phyloP scores from a whole-genome alignment of 495 filamentous ascomycete genomes.

The Hyaloscypha hepaticicola region DNA sequence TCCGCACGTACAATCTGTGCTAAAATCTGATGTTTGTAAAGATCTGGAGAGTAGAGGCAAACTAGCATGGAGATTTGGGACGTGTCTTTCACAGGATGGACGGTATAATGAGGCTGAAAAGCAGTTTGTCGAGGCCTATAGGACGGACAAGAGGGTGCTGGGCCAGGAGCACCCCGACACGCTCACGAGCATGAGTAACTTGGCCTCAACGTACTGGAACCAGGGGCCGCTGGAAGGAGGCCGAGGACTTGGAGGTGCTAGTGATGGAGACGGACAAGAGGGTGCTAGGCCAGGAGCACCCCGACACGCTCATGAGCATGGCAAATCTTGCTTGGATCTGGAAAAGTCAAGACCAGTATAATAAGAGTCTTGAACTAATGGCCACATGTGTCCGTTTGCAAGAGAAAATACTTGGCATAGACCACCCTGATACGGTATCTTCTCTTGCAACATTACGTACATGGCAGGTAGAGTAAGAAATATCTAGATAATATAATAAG shows the following conservation, averaged over 20 bases:
- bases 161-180: conserved; percentile 29
- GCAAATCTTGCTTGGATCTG: conserved; percentile 8
- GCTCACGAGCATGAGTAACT: conserved; percentile 12
- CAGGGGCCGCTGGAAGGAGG: conserved; percentile 24
- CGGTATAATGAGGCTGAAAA: conserved; percentile 15
- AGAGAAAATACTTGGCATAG: conserved; percentile 17
- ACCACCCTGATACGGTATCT: conserved; percentile 11
- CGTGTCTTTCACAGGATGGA: conserved; percentile 7
- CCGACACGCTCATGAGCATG: conserved; percentile 22
- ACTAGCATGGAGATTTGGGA: conserved; percentile 14
- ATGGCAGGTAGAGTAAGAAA: conserved; percentile 14
- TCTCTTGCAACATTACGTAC: conserved; percentile 6
- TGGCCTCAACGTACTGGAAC: conserved; percentile 12
- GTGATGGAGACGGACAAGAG: conserved; percentile 28
- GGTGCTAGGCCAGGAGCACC: conserved; percentile 28
- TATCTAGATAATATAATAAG: conserved; percentile 6
- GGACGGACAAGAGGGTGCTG: conserved; percentile 25
- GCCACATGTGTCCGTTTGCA: conserved; percentile 12
- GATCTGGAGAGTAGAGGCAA: conserved; percentile 9
- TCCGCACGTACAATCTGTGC: conserved; percentile 15
- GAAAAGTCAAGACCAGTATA: conserved; percentile 12
- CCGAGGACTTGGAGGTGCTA: conserved; percentile 13
- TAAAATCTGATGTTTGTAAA: conserved; percentile 15
- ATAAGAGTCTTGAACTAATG: conserved; percentile 12
- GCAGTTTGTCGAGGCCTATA: conserved; percentile 3